Percentiles rank a stretch among this genome's conserved stretches.
Conservation (phyloP, 2,329 filamentous ascomycete species). For the Sclerotinia borealis region DNA sequence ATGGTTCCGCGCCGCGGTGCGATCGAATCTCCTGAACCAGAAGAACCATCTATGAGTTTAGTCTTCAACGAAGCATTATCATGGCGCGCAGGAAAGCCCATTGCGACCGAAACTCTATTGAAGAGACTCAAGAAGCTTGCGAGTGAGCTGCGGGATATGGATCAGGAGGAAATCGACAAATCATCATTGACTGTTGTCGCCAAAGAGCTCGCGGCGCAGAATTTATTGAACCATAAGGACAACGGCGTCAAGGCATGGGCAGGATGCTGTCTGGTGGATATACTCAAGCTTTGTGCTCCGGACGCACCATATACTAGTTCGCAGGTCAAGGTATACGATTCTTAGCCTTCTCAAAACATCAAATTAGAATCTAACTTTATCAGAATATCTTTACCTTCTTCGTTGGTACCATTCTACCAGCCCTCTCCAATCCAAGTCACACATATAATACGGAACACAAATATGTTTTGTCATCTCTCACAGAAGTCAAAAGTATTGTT, state of each 20-base stretch:
- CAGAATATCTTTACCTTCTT: conserved; percentile 93
- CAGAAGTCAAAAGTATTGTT: conserved; percentile 90
- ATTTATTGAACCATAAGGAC: conserved; percentile 86
- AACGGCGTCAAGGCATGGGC: conserved; percentile 86
- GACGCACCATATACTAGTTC: conserved; percentile 88
- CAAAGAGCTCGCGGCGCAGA: conserved; percentile 74
- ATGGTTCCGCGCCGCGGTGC: conserved; percentile 34
- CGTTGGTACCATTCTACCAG: conserved; percentile 74
- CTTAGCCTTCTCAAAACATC: neutral
- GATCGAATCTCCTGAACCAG: conserved; percentile 23
- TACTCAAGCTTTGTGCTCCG: conserved; percentile 86
- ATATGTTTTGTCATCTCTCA: conserved; percentile 81
- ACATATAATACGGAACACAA: conserved; percentile 91
- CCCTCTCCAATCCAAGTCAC: conserved; percentile 78
- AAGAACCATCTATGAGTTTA: conserved; percentile 43
- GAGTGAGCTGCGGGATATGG: conserved; percentile 76
- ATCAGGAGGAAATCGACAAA: conserved; percentile 79
- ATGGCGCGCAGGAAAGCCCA: conserved; percentile 87
- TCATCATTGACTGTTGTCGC: conserved; percentile 80
- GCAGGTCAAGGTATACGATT: conserved; percentile 71
- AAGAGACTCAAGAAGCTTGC: conserved; percentile 73
- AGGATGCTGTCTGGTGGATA: conserved; percentile 84
- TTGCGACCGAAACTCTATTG: conserved; percentile 75
- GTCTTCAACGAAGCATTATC: conserved; percentile 80
- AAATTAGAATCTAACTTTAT: neutral